Percentiles rank a stretch among this genome's conserved stretches.
These are phyloP conservation scores for Camelina sativa DNA, from an alignment of 345 rosid species.

Conservation along the genomic window DNA sequence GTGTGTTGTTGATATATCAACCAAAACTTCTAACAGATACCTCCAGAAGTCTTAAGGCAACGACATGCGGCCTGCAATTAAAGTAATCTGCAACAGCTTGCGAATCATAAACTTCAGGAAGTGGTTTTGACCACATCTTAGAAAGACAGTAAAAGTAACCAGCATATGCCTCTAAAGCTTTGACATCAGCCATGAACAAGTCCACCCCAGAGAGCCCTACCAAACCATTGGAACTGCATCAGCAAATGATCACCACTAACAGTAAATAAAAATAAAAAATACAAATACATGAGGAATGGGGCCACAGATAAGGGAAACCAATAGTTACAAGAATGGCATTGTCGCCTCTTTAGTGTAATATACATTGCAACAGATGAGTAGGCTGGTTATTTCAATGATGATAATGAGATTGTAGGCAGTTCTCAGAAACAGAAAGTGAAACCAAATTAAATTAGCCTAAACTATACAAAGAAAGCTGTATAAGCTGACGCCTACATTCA, in stretches of 20 bases:
- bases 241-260: conserved; percentile 36
- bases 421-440: conserved; percentile 5
- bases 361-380: neutral
- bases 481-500: neutral
- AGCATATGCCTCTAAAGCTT: conserved; percentile 83
- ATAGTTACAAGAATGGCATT: neutral
- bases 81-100: conserved; percentile 77
- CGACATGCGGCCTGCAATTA: conserved; percentile 86
- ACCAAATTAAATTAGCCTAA: conserved; percentile 5
- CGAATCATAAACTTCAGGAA: conserved; percentile 84
- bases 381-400: neutral
- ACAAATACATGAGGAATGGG: neutral
- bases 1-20: conserved; percentile 13
- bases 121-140: conserved; percentile 86
- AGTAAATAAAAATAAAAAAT: conserved; percentile 11
- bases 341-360: neutral
- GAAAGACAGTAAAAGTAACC: conserved; percentile 64
- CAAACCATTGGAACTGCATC: conserved; percentile 23
- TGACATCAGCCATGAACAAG: conserved; percentile 88
- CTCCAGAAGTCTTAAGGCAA: conserved; percentile 88
- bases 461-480: conserved; percentile 3
- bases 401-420: conserved; percentile 4
- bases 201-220: conserved; percentile 82
- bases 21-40: conserved; percentile 45
- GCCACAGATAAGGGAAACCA: neutral